Base-by-base conservation (phyloP, 176 grass and related monocot genomes). In the Chrysopogon serrulatus region DNA sequence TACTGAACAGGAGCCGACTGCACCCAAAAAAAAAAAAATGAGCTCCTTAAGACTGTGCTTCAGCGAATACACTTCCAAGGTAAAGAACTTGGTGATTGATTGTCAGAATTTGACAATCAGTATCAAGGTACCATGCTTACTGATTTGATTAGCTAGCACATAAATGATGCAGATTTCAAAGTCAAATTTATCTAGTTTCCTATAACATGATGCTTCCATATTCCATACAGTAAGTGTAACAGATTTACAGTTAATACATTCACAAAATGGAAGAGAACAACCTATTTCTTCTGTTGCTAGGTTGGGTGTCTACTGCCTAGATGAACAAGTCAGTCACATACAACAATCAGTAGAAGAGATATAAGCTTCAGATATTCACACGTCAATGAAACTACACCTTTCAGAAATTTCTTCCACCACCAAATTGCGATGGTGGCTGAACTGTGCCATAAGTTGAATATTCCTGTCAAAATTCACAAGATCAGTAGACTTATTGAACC, bases 361-460 rank as follows among this genome's bases (percentile, higher is more conserved):
- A 79, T 42, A 17, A 51, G 33, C 62, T 76, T 89, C 24, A 69
- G 80, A 60, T 86, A 78, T 84, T 79, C 61, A 83, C 74, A 83
- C 6, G 79, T 60, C 37, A 68, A 83, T 87, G 57, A 11, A 60
- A 64, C 74, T 49, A 39, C 48, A 42, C 68, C 78, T 85, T 90
- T 59, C 80, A 87, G 80, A 90, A 90, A 75, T 87, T 79, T 53
- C 75, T 80, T 79, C 70, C 84, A 48, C 34, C 80, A 23, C 49
- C 80, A 75, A 90, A 90, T 76, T 77, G 59, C 0, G 84, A 68
- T 35, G 79, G 89, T 51, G 80, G 80, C 26, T 90, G 84, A 57
- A 75, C 89, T 36, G 80, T 5, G 0, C 40, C 84, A 23, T 80
- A 90, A 41, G 74, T 68, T 43, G 80, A 42, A 84, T 83, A 79